phyloP scores from a whole-genome alignment of 768 basidiomycete species.

The Tricholoma flavovirens region DNA sequence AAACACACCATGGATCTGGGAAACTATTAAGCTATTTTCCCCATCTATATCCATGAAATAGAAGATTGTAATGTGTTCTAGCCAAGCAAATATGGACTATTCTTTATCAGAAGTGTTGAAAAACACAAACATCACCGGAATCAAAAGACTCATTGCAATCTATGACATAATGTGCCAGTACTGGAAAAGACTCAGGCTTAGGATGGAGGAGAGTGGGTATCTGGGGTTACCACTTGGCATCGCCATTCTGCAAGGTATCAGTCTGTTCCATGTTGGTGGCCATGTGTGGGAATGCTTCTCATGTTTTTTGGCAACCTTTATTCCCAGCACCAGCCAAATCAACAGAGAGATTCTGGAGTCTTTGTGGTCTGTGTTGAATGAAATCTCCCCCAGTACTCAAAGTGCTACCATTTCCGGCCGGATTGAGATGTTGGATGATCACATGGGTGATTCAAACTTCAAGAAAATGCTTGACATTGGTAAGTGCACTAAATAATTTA shows the following conservation, averaged over 20 bases:
- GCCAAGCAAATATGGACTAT: neutral
- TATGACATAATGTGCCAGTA: neutral
- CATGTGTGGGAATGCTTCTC: slow-evolving; percentile 16
- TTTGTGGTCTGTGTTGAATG: slow-evolving; percentile 14
- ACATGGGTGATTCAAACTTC: slow-evolving; percentile 19
- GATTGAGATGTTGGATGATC: slow-evolving; percentile 17
- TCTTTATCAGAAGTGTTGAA: neutral
- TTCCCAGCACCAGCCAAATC: slow-evolving; percentile 8
- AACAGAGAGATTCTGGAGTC: slow-evolving; percentile 17
- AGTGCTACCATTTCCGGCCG: slow-evolving; percentile 9
- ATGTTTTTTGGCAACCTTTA: slow-evolving; percentile 16
- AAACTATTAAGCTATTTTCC: too few relatives aligned
- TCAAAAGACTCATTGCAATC: neutral
- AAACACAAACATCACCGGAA: neutral
- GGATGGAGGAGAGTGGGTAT: neutral
- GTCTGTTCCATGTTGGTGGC: neutral
- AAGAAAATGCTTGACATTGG: slow-evolving; percentile 20
- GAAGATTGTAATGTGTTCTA: neutral
- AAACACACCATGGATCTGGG: too few relatives aligned
- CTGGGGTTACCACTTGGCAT: neutral
- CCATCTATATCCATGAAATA: too few relatives aligned
- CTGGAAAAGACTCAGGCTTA: neutral
- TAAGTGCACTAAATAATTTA: neutral
- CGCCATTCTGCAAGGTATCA: neutral
- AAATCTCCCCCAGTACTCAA: slow-evolving; percentile 1